Base-by-base conservation (phyloP, 352 stramenopile species). In the Pythium coloratum region DNA sequence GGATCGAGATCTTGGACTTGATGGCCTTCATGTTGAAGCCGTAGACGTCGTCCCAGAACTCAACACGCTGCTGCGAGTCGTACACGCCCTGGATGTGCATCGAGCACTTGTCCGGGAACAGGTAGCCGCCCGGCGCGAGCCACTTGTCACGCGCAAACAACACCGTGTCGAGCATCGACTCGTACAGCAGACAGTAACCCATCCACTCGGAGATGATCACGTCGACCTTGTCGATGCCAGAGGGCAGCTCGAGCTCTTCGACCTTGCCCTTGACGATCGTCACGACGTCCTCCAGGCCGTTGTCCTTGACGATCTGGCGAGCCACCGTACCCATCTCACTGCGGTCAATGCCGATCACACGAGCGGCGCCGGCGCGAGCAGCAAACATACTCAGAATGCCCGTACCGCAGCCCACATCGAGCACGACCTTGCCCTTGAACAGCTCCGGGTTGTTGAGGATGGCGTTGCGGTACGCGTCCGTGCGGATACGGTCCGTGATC, bases 121-220 rank as follows among this genome's bases (percentile, higher is more conserved):
- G 81, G 40, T 98, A 75, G n/a, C 96, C 96, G 55, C 90, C 93
- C 6, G 87, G 74, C 33, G 88, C 80, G 57, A 99, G 86, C 94
- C 93, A 99, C 77, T 98, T 99, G 78, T 99, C 96, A 28, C 96
- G 82, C 32, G 97, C 96, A 72, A 89, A 98, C 14, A 99, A 76
- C 26, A 99, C 96, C 9, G 95, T 99, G 72, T 99, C 95, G 24
- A 99, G 86, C 97, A 99, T 99, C 34, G 90, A 98, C 81, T 99
- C 96, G 75, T 99, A 99, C 20, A 99, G 74, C 36, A 99, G 77
- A 67, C 96, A 98, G 78, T 99, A 99, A 49, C 96, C 97, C 96
- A 99, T 99, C 96, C 97, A 99, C 83, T 99, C 97, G 26, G 90
- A 98, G 36, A 99, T 94, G 74, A 99, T 99, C 56, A 99, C 97